Evolutionary conservation across 768 basidiomycete species (phyloP).

Genomic region (Hygrocybe coccinea): DNA sequence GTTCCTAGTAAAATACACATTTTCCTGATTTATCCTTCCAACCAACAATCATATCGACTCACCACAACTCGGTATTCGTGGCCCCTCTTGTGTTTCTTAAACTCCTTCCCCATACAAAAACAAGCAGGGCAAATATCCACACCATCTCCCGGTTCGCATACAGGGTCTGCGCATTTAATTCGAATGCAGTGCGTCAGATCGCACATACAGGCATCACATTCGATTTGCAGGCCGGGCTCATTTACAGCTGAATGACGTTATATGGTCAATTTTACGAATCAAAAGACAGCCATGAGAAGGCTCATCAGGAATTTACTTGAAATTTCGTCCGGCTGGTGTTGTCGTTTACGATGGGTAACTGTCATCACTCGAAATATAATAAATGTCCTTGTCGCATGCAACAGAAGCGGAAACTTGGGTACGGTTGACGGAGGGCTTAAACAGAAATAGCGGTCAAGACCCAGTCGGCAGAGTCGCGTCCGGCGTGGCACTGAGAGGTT

Average conservation of each 20-base stretch:
- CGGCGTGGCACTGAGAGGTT: too few relatives aligned
- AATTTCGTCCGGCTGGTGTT: constrained; percentile 60
- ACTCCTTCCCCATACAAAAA: constrained; percentile 89
- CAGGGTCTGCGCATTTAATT: constrained; percentile 88
- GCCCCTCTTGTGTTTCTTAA: constrained; percentile 74
- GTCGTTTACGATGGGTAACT: constrained; percentile 62
- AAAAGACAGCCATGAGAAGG: background rate
- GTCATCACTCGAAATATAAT: constrained; percentile 41
- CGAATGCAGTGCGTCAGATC: constrained; percentile 96
- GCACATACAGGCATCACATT: constrained; percentile 77
- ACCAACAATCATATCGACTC: constrained; percentile 18
- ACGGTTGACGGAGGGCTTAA: too few relatives aligned
- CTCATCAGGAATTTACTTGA: constrained; percentile 40
- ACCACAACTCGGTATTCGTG: constrained; percentile 94
- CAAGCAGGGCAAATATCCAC: constrained; percentile 92
- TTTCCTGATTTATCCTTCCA: background rate
- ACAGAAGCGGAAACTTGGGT: too few relatives aligned
- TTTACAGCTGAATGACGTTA: constrained; percentile 49
- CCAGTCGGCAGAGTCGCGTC: too few relatives aligned
- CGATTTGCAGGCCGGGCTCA: constrained; percentile 77
- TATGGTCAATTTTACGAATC: background rate
- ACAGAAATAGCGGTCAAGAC: too few relatives aligned
- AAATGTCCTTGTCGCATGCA: too few relatives aligned
- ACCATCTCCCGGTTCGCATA: constrained; percentile 61
- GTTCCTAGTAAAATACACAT: constrained; percentile 52